phyloP scores from a whole-genome alignment of 2,329 filamentous ascomycete genomes.

The Teratosphaeria viscida region DNA sequence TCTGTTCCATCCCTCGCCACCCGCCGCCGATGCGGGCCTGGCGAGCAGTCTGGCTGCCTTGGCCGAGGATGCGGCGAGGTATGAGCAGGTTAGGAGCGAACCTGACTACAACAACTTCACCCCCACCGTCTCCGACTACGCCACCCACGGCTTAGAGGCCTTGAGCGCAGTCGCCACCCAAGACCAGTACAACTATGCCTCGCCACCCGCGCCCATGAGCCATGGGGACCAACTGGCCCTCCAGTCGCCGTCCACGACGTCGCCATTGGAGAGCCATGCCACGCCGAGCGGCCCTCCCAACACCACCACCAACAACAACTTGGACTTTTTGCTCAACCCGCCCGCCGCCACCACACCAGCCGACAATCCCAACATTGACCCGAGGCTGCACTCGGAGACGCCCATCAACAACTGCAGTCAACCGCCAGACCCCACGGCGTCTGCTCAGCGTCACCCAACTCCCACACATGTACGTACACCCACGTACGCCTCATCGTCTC shows the following conservation, averaged over 20 bases:
- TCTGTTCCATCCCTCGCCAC: background rate
- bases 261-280: constrained; percentile 13
- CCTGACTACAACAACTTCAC: constrained; percentile 10
- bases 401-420: constrained; percentile 4
- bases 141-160: constrained; percentile 43
- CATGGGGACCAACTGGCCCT: constrained; percentile 21
- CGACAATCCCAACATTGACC: constrained; percentile 20
- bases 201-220: constrained; percentile 14
- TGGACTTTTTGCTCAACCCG: constrained; percentile 48
- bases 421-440: background rate
- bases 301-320: constrained; percentile 31
- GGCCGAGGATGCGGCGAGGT: constrained; percentile 5
- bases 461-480: constrained; percentile 20
- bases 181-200: constrained; percentile 29
- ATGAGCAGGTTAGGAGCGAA: background rate
- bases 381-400: constrained; percentile 16
- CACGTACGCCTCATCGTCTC: constrained; percentile 15
- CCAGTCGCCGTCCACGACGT: constrained; percentile 10
- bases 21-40: background rate
- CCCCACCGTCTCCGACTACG: constrained; percentile 13
- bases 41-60: constrained; percentile 4
- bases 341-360: constrained; percentile 24
- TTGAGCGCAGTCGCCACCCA: constrained; percentile 43
- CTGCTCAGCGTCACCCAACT: constrained; percentile 3
- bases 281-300: constrained; percentile 17